Conservation (phyloP, 176 grass and related monocot genomes). For the Tillandsia fasciculata region DNA sequence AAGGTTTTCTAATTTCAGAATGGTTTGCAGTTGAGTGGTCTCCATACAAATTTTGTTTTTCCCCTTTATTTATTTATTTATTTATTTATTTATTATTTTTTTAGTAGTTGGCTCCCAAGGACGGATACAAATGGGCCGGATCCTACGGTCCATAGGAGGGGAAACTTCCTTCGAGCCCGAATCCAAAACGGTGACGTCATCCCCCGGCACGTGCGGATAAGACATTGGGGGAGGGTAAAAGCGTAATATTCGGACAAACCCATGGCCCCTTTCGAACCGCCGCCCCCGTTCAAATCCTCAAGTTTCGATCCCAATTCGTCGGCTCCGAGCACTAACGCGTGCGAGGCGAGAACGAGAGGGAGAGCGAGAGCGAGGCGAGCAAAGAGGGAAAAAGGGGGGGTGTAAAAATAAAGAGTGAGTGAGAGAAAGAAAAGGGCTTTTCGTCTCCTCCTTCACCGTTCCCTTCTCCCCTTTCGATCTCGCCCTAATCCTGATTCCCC, state of each 20-base stretch:
- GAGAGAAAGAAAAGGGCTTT: neutral
- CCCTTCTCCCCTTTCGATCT: neutral
- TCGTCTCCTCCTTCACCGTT: neutral
- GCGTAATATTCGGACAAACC: neutral
- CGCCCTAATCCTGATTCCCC: neutral
- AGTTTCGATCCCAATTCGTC: neutral
- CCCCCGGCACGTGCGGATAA: neutral
- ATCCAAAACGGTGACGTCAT: neutral
- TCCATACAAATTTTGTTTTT: too few relatives aligned
- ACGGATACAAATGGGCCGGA: too few relatives aligned
- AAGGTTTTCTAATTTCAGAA: too few relatives aligned
- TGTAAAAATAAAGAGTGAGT: neutral
- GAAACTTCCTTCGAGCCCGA: too few relatives aligned
- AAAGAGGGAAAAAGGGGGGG: neutral
- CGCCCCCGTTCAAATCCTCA: neutral
- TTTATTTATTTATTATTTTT: too few relatives aligned
- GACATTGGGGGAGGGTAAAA: neutral
- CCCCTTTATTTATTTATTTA: too few relatives aligned
- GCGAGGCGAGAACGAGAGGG: neutral
- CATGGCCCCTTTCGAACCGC: neutral
- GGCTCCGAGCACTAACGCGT: neutral
- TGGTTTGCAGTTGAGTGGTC: too few relatives aligned
- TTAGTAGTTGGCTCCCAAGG: too few relatives aligned
- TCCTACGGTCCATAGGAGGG: too few relatives aligned
- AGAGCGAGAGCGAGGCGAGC: neutral